Base-by-base conservation (phyloP, 768 basidiomycete genomes). In the Psilocybe tampanensis region DNA sequence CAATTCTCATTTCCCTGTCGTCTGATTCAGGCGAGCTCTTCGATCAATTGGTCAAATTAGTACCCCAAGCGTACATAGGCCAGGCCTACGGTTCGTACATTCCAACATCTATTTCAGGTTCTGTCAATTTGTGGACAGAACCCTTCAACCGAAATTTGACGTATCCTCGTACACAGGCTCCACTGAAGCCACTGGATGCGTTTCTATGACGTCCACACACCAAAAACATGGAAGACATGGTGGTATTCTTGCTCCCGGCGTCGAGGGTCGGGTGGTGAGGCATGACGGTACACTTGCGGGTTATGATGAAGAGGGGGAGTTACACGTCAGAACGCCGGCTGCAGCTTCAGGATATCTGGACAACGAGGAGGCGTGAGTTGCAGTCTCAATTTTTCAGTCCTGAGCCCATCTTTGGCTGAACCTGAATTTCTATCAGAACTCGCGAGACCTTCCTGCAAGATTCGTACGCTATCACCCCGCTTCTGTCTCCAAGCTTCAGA, bases 251-350 rank as follows among this genome's bases (percentile, higher is more conserved):
- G 42, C 49, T n/a, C 56, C 56, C 3, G 56, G 56, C 15, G 36
- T 45, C 34, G 17, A 33, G 11, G 56, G 29, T 5, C 48, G 44
- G 17, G 56, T 57, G 3, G n/a, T 57, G 2, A 52, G 51, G 21
- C 18, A 24, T 36, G 56, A 57, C 44, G 56, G 56, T 15, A 26
- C 41, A 2, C 44, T 57, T n/a, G 56, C 34, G 18, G 49, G 48
- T 11, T 57, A 57, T 39, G 43, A 52, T 19, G 56, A 52, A 21
- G 56, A 57, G 41, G 56, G 56, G 11, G 56, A 57, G 41, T 15
- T 57, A 8, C 41, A 57, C 44, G 22, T 57, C 42, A 44, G 23
- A 52, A 57, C 56, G 8, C 56, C 56, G 4, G 39, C 56, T 24
- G 18, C 44, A 6, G 50, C 56, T 22, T 9, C 36, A 15, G 56